phyloP scores from a whole-genome alignment of 2,329 filamentous ascomycete genomes.

The Nemania sp. region DNA sequence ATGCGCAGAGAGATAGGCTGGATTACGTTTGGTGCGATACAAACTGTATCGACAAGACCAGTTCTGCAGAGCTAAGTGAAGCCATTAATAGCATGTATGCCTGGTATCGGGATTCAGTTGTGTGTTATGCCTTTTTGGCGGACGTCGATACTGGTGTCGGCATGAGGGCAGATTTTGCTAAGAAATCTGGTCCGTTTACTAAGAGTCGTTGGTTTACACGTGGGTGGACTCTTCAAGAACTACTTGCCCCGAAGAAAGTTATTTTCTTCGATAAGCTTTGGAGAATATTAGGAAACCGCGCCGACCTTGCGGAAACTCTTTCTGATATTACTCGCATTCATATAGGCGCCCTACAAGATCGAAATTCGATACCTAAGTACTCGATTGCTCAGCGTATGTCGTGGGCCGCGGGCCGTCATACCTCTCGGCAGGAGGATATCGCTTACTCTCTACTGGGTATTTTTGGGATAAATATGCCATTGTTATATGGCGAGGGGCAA shows the following conservation, averaged over 20 bases:
- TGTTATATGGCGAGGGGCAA: conserved; percentile 57
- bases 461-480: conserved; percentile 58
- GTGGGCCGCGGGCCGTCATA: conserved; percentile 53
- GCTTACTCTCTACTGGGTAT: conserved; percentile 60
- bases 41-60: conserved; percentile 54
- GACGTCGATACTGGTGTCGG: conserved; percentile 51
- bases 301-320: conserved; percentile 28
- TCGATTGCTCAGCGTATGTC: conserved; percentile 56
- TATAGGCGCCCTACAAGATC: conserved; percentile 36
- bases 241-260: conserved; percentile 41
- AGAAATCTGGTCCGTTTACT: background rate
- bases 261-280: conserved; percentile 44
- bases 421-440: conserved; percentile 55
- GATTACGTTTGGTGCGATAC: conserved; percentile 55
- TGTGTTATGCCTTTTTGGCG: conserved; percentile 53
- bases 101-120: conserved; percentile 48
- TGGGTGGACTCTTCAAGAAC: conserved; percentile 48
- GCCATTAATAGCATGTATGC: conserved; percentile 55
- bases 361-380: conserved; percentile 35
- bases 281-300: conserved; percentile 32
- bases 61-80: conserved; percentile 52
- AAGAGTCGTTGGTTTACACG: conserved; percentile 46
- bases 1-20: conserved; percentile 44
- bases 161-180: no score
- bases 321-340: conserved; percentile 41